Base-by-base conservation (phyloP, 1,284 basidiomycete genomes). In the Moesziomyces globuligerus region DNA sequence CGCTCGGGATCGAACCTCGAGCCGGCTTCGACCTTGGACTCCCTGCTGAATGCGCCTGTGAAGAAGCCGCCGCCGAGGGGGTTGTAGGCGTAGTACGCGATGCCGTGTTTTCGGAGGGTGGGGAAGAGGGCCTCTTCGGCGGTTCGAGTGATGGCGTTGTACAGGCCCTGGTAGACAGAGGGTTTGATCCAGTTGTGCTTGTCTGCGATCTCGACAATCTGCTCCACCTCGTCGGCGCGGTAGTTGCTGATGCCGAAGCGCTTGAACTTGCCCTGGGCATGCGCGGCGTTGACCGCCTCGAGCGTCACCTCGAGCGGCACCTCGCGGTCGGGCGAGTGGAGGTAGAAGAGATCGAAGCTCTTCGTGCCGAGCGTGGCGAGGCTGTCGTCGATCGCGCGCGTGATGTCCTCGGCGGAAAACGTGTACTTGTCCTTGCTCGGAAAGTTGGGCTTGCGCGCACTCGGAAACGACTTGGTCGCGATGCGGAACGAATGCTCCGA, bases 121-220 rank as follows among this genome's bases (percentile, higher is more conserved):
- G 75, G 72, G 29, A 79, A 61, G 20, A 79, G 57, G 23, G 65
- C 66, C 2, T 48, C 13, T 26, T 76, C 74, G 17, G 67, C 59
- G 1, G 61, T 48, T 1, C 76, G 65, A 5, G 65, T 64, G 44
- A 79, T 51, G 18, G 46, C 48, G 41, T 79, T 79, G 62, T 79
- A 79, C 4, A 79, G 44, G 4, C 89, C 89, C 79, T 91, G 89
- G 77, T 91, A 91, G 1, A 86, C 88, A 0, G 87, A 87, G 1
- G 90, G 90, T 77, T 86, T 85, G 61, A 90, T 85, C 70, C 85
- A 90, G 1, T 85, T 86, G 54, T 88, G 86, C 8, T 83, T 78
- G 40, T 84, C 85, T 81, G 87, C 88, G 55, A 89, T 86, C 2
- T 74, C 78, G n/a, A 88, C 85, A 4, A 90, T 87, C 76, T 89